Base-by-base conservation (phyloP, 2,329 filamentous ascomycete species). In the Neofusicoccum cordaticola region DNA sequence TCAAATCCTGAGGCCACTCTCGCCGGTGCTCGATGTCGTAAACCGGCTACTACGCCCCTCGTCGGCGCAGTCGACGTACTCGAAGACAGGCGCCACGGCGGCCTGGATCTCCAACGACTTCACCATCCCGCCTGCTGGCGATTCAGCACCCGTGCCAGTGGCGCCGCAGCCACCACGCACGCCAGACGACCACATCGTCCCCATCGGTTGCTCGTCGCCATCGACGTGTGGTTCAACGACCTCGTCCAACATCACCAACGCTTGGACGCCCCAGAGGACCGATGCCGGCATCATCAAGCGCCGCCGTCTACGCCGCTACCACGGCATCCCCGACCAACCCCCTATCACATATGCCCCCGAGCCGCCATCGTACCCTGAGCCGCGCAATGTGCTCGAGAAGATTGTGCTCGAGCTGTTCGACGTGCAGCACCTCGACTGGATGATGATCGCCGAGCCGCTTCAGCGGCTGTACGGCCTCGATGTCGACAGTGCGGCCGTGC, bases 361-460 rank as follows among this genome's bases (percentile, higher is more conserved):
- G 31, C 57, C 45, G n/a, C 45, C 42, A 13, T 35, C 27, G 15
- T n/a, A n/a, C 13, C 12, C 12, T 13, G 37, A 50, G 37, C 53
- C 62, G 42, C 31, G 62, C 13, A 58, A 52, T 2, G 62, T 64
- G 19, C 71, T 78, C 13, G 75, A 77, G 5, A 68, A 72, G 12
- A 70, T 74, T 7, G 75, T 78, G 13, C 71, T 78, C 9, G 73
- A 77, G 57, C 65, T 77, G 64, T 72, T 72, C 63, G 76, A 78
- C 63, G 70, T 73, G 7, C 67, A 72, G 3, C 68, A 73, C 0
- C 67, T 76, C n/a, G 72, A 73, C 61, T 78, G 76, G 76, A 77
- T 70, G 69, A 71, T 69, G n/a, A 76, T 78, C 52, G 72, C 73
- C 4, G 74, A 73, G 58, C 71, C 72, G 9, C 69, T 78, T 48